These are phyloP conservation scores for Calonectria naviculata DNA, from an alignment of 2,329 filamentous ascomycete genomes.

Conservation along the genomic window DNA sequence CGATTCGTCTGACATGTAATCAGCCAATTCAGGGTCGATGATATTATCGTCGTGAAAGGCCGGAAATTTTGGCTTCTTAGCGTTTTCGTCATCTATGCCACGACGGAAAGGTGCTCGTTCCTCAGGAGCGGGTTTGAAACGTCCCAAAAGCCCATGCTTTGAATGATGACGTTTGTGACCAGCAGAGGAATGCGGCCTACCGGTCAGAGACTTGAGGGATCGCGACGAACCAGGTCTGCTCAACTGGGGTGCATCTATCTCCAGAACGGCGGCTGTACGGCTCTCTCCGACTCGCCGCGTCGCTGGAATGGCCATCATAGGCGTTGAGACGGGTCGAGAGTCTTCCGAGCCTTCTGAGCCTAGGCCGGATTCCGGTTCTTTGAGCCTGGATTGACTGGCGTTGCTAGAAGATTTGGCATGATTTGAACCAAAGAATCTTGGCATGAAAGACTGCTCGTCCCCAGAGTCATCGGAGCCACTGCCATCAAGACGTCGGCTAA, in stretches of 20 bases:
- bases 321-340: conserved; percentile 68
- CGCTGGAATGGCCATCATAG: conserved; percentile 78
- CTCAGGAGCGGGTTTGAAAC: conserved; percentile 77
- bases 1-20: conserved; percentile 95
- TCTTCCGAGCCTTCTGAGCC: conserved; percentile 57
- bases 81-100: conserved; percentile 72
- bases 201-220: conserved; percentile 81
- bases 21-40: conserved; percentile 94
- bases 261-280: conserved; percentile 86
- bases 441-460: conserved; percentile 78
- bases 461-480: conserved; percentile 89
- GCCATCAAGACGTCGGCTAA: conserved; percentile 89
- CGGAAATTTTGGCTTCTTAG: conserved; percentile 75
- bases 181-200: conserved; percentile 77
- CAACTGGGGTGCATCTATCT: conserved; percentile 87
- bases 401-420: conserved; percentile 56
- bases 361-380: conserved; percentile 53
- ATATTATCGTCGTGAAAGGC: conserved; percentile 99
- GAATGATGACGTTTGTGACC: conserved; percentile 89
- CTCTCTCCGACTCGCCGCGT: conserved; percentile 77
- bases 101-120: conserved; percentile 91
- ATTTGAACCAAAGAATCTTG: conserved; percentile 69
- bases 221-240: conserved; percentile 94
- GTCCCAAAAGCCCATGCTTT: conserved; percentile 83
- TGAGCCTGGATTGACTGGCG: conserved; percentile 47